These are phyloP conservation scores for Colletotrichum sp. DNA, from an alignment of 2,329 filamentous ascomycete species.

Conservation along the genomic window DNA sequence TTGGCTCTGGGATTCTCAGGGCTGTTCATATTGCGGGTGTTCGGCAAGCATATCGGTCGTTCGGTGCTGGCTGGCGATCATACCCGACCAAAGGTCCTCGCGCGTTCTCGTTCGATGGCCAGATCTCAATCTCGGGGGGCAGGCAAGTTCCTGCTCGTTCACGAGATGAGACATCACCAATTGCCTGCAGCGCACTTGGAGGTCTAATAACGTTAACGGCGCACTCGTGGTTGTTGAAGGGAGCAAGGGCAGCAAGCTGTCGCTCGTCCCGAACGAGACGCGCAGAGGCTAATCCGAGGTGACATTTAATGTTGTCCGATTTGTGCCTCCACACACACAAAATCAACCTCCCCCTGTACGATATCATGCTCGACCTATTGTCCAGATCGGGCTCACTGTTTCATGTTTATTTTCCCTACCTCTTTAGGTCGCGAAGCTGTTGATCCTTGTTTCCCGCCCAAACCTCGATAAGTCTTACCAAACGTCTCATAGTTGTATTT, in stretches of 20 bases:
- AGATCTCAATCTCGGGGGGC: background rate
- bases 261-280: background rate
- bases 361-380: slow-evolving; percentile 19
- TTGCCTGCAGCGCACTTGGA: slow-evolving; percentile 3
- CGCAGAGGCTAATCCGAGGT: slow-evolving; percentile 14
- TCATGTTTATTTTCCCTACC: slow-evolving; percentile 2
- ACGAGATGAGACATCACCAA: background rate
- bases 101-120: slow-evolving; percentile 5
- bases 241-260: background rate
- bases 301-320: background rate
- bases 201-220: background rate
- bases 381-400: slow-evolving; percentile 12
- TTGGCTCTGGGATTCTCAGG: slow-evolving; percentile 23
- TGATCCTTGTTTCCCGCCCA: background rate
- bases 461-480: background rate
- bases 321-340: background rate
- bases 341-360: slow-evolving; percentile 8
- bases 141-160: slow-evolving; percentile 1
- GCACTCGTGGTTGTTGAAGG: background rate
- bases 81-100: background rate
- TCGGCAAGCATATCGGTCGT: slow-evolving; percentile 18
- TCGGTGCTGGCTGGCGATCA: slow-evolving; percentile 10
- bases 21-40: slow-evolving; percentile 20
- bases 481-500: slow-evolving; percentile 5
- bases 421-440: background rate